These are phyloP conservation scores for Ustilago vetiveriae DNA, from an alignment of 1,284 basidiomycete species.

Conservation along the genomic window DNA sequence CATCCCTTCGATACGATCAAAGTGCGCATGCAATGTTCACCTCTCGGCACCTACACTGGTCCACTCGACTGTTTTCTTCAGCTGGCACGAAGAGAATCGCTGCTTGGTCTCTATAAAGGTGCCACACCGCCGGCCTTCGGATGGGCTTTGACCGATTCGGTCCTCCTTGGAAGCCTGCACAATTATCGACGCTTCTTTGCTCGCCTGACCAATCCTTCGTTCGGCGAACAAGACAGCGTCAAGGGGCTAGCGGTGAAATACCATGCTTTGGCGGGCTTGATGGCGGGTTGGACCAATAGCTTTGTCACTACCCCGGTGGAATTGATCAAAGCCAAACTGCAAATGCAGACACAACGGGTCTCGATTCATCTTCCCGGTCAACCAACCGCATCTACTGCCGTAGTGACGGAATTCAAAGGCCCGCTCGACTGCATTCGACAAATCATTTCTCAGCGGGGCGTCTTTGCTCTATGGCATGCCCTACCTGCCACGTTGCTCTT, in stretches of 20 bases:
- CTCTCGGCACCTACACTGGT: conserved; percentile 76
- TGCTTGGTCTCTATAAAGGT: conserved; percentile 69
- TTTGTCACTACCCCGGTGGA: conserved; percentile 75
- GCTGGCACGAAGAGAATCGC: conserved; percentile 74
- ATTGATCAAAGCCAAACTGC: conserved; percentile 74
- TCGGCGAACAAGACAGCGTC: conserved; percentile 20
- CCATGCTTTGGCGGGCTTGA: conserved; percentile 73
- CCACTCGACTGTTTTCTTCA: conserved; percentile 76
- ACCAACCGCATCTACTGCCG: not conserved
- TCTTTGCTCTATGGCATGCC: conserved; percentile 65
- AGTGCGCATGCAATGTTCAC: conserved; percentile 78
- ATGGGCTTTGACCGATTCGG: conserved; percentile 79
- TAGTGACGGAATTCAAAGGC: conserved; percentile 51
- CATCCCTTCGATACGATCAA: conserved; percentile 76
- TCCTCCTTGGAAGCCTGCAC: conserved; percentile 77
- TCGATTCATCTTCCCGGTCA: conserved; percentile 51
- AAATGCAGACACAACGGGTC: conserved; percentile 76
- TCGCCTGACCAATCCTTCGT: conserved; percentile 15
- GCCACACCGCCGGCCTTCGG: conserved; percentile 76
- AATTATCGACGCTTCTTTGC: conserved; percentile 49
- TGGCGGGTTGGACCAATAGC: conserved; percentile 79
- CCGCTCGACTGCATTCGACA: conserved; percentile 67
- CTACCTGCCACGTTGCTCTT: conserved; percentile 67
- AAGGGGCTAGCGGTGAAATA: conserved; percentile 43
- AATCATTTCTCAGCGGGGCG: conserved; percentile 60